Base-by-base conservation (phyloP, 2,329 filamentous ascomycete species). In the Trichophyton rubrum region DNA sequence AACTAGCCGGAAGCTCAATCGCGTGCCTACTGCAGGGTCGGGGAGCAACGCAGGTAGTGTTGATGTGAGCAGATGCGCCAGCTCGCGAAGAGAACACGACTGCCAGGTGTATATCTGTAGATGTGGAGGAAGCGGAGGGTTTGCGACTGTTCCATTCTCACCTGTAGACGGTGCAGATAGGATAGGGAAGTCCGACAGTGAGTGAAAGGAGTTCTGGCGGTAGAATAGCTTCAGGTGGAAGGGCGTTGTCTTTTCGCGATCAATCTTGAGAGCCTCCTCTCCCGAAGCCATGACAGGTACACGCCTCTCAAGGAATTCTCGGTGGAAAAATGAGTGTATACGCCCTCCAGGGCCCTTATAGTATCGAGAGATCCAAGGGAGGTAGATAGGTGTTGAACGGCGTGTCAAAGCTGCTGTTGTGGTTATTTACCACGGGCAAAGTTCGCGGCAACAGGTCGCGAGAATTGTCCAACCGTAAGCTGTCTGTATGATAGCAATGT, bases 191-290 rank as follows among this genome's bases (percentile, higher is more conserved):
- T 76, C 74, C 17, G 71, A 70, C 47, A 77, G 69, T 60, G 70
- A 82, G 73, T 92, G 86, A 68, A 90, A 91, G 49, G 81, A 80
- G 68, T 85, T 84, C 15, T 80, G 83, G 62, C 85, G 84, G 75
- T 92, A 95, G 78, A 91, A 95, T 62, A 96, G 81, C 71, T 88
- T 90, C 17, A 96, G 78, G 63, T 92, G 82, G 74, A 95, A 96
- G 4, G 90, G 91, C 2, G 88, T 84, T 11, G 85, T 88, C 55
- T 81, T 80, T 68, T 88, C 82, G 63, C 86, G 85, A 71, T 90
- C 84, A 67, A 86, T 78, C 68, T 80, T 77, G 55, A 68, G 64
- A 60, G 69, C 1, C 35, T 61, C 45, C 45, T 51, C 30, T n/a
- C 11, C 58, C 38, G 60, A 60, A 59, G 60, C 35, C 61, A 62